These are phyloP conservation scores for Chaetomium cochliodes DNA, from an alignment of 495 filamentous ascomycete species.

Conservation along the genomic window DNA sequence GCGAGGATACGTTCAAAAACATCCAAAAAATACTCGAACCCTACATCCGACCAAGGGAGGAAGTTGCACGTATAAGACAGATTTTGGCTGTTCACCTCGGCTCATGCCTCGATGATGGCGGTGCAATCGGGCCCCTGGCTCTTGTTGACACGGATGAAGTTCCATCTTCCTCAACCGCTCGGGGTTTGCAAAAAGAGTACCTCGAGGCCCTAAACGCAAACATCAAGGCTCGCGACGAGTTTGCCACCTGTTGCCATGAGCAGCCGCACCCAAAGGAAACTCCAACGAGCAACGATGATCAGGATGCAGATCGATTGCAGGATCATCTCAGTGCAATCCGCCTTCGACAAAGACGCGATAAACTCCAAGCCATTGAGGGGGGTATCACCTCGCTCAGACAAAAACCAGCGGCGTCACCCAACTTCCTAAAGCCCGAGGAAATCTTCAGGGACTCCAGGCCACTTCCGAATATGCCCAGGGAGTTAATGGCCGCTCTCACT, in stretches of 20 bases:
- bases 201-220: slow-evolving; percentile 59
- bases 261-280: slow-evolving; percentile 18
- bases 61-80: slow-evolving; percentile 43
- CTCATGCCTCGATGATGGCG: slow-evolving; percentile 33
- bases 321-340: slow-evolving; percentile 50
- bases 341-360: slow-evolving; percentile 56
- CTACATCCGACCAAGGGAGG: slow-evolving; percentile 46
- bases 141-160: slow-evolving; percentile 36
- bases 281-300: not conserved
- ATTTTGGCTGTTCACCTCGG: slow-evolving; percentile 43
- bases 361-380: slow-evolving; percentile 49
- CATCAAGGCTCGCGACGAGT: slow-evolving; percentile 52
- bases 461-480: slow-evolving; percentile 50
- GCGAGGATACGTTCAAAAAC: slow-evolving; percentile 22
- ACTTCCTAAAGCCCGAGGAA: slow-evolving; percentile 48
- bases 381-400: slow-evolving; percentile 48
- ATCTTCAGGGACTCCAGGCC: slow-evolving; percentile 44
- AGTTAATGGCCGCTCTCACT: slow-evolving; percentile 46
- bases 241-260: slow-evolving; percentile 37
- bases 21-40: slow-evolving; percentile 37
- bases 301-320: slow-evolving; percentile 38
- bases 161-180: slow-evolving; percentile 27
- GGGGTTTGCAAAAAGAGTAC: slow-evolving; percentile 51
- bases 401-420: slow-evolving; percentile 53
- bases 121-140: slow-evolving; percentile 38